These are phyloP conservation scores for Inga leiocalycina DNA, from an alignment of 306 rosid genomes.

Conservation along the genomic window DNA sequence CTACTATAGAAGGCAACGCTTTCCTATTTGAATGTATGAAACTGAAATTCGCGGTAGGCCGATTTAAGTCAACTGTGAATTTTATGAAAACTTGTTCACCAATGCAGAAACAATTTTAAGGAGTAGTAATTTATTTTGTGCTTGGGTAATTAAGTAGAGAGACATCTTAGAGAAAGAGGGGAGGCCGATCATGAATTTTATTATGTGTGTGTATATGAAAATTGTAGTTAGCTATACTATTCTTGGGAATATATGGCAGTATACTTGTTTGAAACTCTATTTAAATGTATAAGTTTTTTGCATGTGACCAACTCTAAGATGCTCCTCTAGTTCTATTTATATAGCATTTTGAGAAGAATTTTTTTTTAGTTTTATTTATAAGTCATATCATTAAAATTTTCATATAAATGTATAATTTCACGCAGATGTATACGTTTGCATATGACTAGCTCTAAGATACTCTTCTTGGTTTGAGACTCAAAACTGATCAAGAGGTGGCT, in stretches of 20 bases:
- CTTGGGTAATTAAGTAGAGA: not conserved
- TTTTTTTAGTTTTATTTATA: no score
- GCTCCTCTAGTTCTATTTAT: no score
- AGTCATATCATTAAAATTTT: no score
- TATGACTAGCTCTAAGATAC: no score
- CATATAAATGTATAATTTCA: no score
- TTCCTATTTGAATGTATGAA: not conserved
- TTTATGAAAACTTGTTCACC: not conserved
- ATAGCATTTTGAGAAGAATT: no score
- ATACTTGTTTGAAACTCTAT: no score
- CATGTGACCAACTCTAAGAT: no score
- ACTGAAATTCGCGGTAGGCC: not conserved
- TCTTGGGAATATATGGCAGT: not conserved
- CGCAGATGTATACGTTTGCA: no score
- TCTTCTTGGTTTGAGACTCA: no score
- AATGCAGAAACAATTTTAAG: not conserved
- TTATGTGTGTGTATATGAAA: not conserved
- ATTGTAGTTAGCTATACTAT: not conserved
- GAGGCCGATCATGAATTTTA: not conserved
- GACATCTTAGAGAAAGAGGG: not conserved
- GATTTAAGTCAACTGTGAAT: not conserved
- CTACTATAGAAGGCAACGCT: not conserved
- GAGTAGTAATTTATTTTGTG: not conserved
- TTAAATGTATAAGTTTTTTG: not conserved
- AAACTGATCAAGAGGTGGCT: no score